Percentiles rank a stretch among this genome's conserved stretches.
phyloP scores from a whole-genome alignment of 2,329 filamentous ascomycete species.

The Dactylonectria estremocensis region DNA sequence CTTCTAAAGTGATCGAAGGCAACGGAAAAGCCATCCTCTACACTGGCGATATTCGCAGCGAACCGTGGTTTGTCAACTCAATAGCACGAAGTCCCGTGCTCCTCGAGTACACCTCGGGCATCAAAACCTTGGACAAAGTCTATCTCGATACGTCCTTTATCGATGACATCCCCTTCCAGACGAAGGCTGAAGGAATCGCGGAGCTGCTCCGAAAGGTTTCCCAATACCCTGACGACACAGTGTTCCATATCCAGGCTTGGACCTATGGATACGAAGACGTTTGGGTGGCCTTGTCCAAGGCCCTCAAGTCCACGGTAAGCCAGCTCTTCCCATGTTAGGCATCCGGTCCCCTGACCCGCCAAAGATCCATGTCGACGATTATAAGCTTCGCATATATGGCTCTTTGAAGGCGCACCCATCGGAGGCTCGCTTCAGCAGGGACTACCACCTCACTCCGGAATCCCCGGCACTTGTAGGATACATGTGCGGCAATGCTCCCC shows the following conservation, averaged over 20 bases:
- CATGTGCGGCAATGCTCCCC: slow-evolving; percentile 78
- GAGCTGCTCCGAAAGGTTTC: slow-evolving; percentile 81
- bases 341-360: slow-evolving; percentile 11
- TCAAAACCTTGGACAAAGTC: slow-evolving; percentile 81
- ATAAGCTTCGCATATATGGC: slow-evolving; percentile 81
- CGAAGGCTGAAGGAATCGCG: slow-evolving; percentile 81
- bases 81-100: slow-evolving; percentile 80
- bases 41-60: slow-evolving; percentile 89
- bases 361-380: slow-evolving; percentile 85
- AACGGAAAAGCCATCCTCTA: slow-evolving; percentile 83
- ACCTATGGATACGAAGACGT: slow-evolving; percentile 94
- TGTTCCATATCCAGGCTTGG: slow-evolving; percentile 91
- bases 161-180: slow-evolving; percentile 63
- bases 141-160: slow-evolving; percentile 91
- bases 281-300: slow-evolving; percentile 84
- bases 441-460: slow-evolving; percentile 67
- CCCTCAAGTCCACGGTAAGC: slow-evolving; percentile 74
- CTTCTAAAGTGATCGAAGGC: slow-evolving; percentile 77
- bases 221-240: slow-evolving; percentile 78
- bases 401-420: slow-evolving; percentile 67
- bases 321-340: background rate
- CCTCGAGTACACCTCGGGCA: slow-evolving; percentile 79
- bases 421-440: slow-evolving; percentile 56
- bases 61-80: slow-evolving; percentile 87
- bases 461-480: slow-evolving; percentile 81